These are phyloP conservation scores for Kwoniella heveanensis DNA, from an alignment of 768 basidiomycete species.

Conservation along the genomic window DNA sequence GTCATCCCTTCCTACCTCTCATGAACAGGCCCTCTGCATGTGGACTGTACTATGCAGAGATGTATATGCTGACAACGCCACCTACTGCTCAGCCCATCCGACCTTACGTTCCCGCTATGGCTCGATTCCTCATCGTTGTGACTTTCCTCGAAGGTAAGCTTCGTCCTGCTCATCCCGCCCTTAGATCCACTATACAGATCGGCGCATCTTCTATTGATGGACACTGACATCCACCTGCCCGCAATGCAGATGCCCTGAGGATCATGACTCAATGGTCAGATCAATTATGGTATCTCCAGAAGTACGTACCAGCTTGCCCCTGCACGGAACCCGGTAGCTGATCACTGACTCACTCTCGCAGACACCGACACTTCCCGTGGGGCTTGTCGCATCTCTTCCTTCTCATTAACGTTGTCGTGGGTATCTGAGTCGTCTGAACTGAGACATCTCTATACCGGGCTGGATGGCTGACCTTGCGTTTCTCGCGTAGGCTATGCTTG, in stretches of 20 bases:
- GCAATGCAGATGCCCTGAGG: slow-evolving; percentile 72
- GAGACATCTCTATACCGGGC: too few species aligned
- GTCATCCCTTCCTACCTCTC: too few species aligned
- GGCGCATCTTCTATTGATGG: neutral
- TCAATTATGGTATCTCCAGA: slow-evolving; percentile 97
- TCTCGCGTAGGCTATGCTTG: slow-evolving; percentile 74
- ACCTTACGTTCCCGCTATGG: slow-evolving; percentile 91
- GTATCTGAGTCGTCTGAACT: slow-evolving; percentile 55
- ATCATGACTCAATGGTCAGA: slow-evolving; percentile 94
- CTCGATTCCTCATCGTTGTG: slow-evolving; percentile 94
- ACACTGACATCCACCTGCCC: neutral
- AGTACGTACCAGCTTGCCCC: slow-evolving; percentile 62
- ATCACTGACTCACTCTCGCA: slow-evolving; percentile 50
- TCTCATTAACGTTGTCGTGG: slow-evolving; percentile 81
- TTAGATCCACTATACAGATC: neutral
- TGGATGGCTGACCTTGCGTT: neutral
- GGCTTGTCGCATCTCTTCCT: slow-evolving; percentile 93
- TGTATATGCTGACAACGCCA: neutral
- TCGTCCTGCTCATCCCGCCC: too few species aligned
- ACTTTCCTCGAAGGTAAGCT: slow-evolving; percentile 79
- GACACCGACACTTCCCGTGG: slow-evolving; percentile 94
- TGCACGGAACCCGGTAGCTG: slow-evolving; percentile 1
- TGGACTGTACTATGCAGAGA: neutral
- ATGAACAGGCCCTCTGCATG: neutral
- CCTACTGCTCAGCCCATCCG: slow-evolving; percentile 70